Evolutionary conservation across 1,284 basidiomycete species (phyloP).

Genomic region (Pascua guehoae): DNA sequence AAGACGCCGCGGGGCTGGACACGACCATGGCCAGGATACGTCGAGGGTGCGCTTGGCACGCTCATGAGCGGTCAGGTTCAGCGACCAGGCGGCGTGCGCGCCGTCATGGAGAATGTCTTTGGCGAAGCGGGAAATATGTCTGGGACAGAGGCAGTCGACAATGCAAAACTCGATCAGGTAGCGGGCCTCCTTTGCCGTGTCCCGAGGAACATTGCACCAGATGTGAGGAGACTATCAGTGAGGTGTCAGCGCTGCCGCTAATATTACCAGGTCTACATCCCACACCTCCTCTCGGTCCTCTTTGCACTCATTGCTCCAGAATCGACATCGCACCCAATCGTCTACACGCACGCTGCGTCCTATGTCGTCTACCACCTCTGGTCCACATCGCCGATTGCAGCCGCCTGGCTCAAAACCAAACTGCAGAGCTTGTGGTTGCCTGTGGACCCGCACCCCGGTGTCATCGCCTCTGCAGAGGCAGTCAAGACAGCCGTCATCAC

Average conservation of each 20-base stretch:
- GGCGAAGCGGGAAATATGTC: constrained; percentile 31
- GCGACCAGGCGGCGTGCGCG: constrained; percentile 33
- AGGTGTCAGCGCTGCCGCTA: background rate
- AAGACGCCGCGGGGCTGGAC: constrained; percentile 24
- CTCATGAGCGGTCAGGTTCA: constrained; percentile 32
- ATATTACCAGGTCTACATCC: constrained; percentile 25
- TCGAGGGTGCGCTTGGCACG: constrained; percentile 24
- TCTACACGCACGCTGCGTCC: constrained; percentile 33
- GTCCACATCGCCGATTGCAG: constrained; percentile 18
- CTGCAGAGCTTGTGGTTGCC: constrained; percentile 25
- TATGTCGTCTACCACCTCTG: constrained; percentile 31
- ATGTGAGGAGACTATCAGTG: constrained; percentile 14
- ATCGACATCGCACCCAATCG: constrained; percentile 15
- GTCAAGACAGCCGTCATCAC: constrained; percentile 10
- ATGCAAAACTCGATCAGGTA: constrained; percentile 35
- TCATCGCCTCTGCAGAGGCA: background rate
- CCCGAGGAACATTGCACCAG: constrained; percentile 22
- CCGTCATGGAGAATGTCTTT: constrained; percentile 39
- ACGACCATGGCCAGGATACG: constrained; percentile 33
- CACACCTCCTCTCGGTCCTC: constrained; percentile 24
- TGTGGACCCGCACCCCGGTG: constrained; percentile 17
- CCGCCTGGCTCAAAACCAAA: constrained; percentile 53
- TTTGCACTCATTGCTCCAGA: constrained; percentile 24
- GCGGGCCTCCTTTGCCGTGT: constrained; percentile 32
- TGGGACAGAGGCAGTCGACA: constrained; percentile 26